A percentile compares a stretch with the other conserved stretches of the same genome.
Conservation (phyloP, 345 rosid species). For the Mangifera indica region DNA sequence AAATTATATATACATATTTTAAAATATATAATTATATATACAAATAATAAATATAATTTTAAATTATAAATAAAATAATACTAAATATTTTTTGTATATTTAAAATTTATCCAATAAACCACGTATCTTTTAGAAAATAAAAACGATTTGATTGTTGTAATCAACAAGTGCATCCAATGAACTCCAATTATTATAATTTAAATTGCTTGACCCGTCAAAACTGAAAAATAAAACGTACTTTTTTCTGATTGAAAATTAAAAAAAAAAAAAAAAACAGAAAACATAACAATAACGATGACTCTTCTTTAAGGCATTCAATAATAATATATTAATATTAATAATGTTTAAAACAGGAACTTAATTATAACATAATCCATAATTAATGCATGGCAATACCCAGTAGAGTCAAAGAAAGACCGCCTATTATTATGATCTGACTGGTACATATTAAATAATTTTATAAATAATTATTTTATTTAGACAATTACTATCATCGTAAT, state of each 20-base stretch:
- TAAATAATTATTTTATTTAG: constrained; percentile 3
- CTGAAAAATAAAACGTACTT: not conserved
- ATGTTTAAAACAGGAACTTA: constrained; percentile 23
- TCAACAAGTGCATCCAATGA: constrained; percentile 10
- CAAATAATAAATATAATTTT: too few species aligned
- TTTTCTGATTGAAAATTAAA: too few species aligned
- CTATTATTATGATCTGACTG: constrained; percentile 31
- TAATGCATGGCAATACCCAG: constrained; percentile 21
- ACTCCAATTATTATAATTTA: constrained; percentile 12
- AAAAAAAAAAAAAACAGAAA: not conserved
- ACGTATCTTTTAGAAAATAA: too few species aligned
- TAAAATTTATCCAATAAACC: too few species aligned
- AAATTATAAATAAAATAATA: too few species aligned
- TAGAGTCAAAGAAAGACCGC: constrained; percentile 37
- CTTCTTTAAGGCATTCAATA: not conserved
- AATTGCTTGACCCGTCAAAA: constrained; percentile 4
- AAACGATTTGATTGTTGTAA: too few species aligned
- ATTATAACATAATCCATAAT: not conserved
- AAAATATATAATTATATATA: too few species aligned
- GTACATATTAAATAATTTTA: constrained; percentile 27
- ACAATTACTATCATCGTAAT: constrained; percentile 23
- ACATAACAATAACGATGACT: not conserved
- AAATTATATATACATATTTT: too few species aligned
- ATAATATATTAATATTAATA: too few species aligned
- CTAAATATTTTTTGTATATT: too few species aligned